Conservation (phyloP, 345 rosid species). For the Eucalyptus sp. region DNA sequence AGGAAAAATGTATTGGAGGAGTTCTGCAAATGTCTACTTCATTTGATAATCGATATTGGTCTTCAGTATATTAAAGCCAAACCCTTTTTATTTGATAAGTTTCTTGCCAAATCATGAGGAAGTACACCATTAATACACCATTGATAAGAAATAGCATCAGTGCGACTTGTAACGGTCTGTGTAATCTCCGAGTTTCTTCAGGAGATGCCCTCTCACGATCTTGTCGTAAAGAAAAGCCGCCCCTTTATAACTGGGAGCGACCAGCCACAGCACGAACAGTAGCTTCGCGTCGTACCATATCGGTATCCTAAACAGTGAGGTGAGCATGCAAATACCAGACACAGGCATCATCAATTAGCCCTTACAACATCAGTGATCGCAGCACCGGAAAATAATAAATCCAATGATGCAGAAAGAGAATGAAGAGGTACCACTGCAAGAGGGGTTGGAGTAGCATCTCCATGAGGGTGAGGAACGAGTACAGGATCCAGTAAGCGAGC, state of each 20-base stretch:
- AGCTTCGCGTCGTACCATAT: constrained; percentile 71
- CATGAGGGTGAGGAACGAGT: constrained; percentile 61
- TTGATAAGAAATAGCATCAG: background rate
- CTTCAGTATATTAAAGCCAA: background rate
- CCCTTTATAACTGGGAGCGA: constrained; percentile 57
- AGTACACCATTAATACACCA: background rate
- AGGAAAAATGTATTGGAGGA: background rate
- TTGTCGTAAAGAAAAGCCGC: constrained; percentile 66
- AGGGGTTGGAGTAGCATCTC: constrained; percentile 68
- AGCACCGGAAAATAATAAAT: background rate
- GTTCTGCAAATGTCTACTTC: background rate
- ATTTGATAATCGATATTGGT: background rate
- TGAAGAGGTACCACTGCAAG: constrained; percentile 37
- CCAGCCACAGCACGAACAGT: constrained; percentile 61
- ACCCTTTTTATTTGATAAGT: background rate
- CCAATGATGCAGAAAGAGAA: background rate
- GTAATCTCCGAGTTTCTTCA: constrained; percentile 16
- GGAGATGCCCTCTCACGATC: constrained; percentile 34
- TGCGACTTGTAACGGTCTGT: background rate
- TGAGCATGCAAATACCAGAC: background rate
- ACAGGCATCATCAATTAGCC: background rate
- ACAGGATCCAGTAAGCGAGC: constrained; percentile 92
- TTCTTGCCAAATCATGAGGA: background rate
- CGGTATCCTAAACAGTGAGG: constrained; percentile 40
- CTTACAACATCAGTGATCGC: background rate